A percentile compares a stretch with the other conserved stretches of the same genome.
These are phyloP conservation scores for Gracilaria gracilis DNA, from an alignment of 23 red algal genomes.

Conservation along the genomic window DNA sequence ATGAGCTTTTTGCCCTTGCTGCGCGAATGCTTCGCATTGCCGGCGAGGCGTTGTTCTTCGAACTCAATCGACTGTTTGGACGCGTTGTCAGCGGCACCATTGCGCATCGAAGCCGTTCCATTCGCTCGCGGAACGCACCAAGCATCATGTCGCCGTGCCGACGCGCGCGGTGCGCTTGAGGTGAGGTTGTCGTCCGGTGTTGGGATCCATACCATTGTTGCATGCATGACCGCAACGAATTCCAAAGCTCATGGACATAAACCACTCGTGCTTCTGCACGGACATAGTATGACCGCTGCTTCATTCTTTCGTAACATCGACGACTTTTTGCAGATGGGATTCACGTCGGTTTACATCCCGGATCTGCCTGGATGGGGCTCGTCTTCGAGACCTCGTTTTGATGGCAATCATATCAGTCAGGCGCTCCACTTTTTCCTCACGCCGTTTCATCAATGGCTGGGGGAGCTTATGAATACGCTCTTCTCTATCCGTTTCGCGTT, in stretches of 20 bases:
- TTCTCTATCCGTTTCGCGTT: slow-evolving; percentile 2
- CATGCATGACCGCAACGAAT: neutral
- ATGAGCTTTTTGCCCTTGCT: no score
- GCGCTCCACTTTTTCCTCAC: slow-evolving; percentile 42
- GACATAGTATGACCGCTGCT: slow-evolving; percentile 55
- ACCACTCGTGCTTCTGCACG: slow-evolving; percentile 48
- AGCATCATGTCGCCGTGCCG: neutral
- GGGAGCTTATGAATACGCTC: slow-evolving; percentile 58
- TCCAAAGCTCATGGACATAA: neutral
- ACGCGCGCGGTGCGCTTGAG: neutral
- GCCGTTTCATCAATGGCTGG: slow-evolving; percentile 31
- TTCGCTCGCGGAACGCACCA: neutral
- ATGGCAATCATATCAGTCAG: neutral
- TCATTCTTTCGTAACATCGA: slow-evolving; percentile 44
- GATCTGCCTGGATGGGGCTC: slow-evolving; percentile 60
- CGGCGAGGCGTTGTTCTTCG: slow-evolving; percentile 35
- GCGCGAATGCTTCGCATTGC: slow-evolving; percentile 47
- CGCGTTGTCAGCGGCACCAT: slow-evolving; percentile 7
- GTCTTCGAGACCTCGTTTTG: slow-evolving; percentile 44
- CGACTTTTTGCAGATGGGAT: slow-evolving; percentile 28
- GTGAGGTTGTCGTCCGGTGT: slow-evolving; percentile 1
- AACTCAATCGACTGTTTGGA: slow-evolving; percentile 58
- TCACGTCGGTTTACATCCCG: slow-evolving; percentile 25
- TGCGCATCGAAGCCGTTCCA: neutral
- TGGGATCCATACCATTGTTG: slow-evolving; percentile 33